Base-by-base conservation (phyloP, 176 grass and related monocot genomes). In the Eleusine coracana region DNA sequence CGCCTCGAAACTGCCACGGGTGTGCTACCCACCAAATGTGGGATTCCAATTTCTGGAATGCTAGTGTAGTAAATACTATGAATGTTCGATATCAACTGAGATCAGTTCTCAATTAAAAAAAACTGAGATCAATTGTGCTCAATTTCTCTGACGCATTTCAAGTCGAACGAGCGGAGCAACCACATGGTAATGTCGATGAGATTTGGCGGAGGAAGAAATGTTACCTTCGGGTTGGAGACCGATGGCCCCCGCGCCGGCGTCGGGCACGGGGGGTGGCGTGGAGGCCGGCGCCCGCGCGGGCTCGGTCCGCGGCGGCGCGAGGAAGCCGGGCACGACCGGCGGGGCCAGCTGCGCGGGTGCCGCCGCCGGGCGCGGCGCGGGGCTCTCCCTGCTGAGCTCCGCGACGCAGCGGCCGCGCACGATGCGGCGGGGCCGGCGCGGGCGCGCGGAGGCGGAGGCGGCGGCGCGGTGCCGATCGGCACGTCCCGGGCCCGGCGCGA, bases 351-450 rank as follows among this genome's bases (percentile, higher is more conserved):
- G 64, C 75, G 86, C 79, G 40, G 77, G 77, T 3, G 50, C 3
- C 7, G 74, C 37, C 46, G 66, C 20, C 25, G 70, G 42, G 34
- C 76, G 87, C 51, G 76, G 76, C 16, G 76, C 55, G 17, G 75
- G 70, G 2, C 68, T 58, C 42, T 83, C 84, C 80, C 74, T 83
- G 84, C 80, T 90, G 9, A 86, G 68, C 84, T 90, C 88, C 23
- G 80, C 88, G n/a, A 87, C 80, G 84, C 84, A 90, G 13, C 62
- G 75, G 73, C 66, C 17, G 59, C 51, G 51, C 51, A 20, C 51
- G 51, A 20, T 3, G 51, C 51, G 17, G 51, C 51, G 16, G 49
- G 13, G 82, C 31, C 64, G 28, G 10, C 52, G 68, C 59, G 59
- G 48, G 37, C 17, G 42, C 2, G 59, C 58, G 21, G 58, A 11